Evolutionary conservation across 2,329 filamentous ascomycete species (phyloP), one percentile per base, ranked within the genome.

Genomic region (Fusarium citri): DNA sequence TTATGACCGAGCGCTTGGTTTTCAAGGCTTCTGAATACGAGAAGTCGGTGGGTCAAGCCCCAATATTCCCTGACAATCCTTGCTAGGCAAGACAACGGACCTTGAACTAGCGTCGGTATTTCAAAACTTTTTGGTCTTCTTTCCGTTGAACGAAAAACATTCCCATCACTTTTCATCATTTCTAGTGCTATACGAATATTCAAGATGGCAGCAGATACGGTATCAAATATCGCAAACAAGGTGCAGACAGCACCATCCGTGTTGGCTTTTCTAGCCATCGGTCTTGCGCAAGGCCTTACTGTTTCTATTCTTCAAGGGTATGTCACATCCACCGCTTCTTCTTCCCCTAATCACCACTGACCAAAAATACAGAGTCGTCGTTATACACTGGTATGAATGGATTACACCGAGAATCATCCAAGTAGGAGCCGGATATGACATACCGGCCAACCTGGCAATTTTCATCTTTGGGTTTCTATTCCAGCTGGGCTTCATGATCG

Each of bases 391-490:
- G 60, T 25, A 63, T n/a, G 60, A 55, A 7, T 63, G 46, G 5
- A 22, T 54, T 0, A 63, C 22, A 14, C 48, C 60, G 1, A 63
- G 31, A 7, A n/a, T 63, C 0, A 5, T 37, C 0, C 60, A 63
- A 3, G 60, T 63, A 1, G 47, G 47, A 2, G 23, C 26, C 6
- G 60, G 60, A 1, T 63, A 63, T 22, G 37, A 11, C 1, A 41
- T 55, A 0, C 60, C 58, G 11, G 20, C 58, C 9, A 63, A 63
- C 11, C 25, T 63, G 18, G 10, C 47, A 7, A 56, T 63, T 1
- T 55, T 63, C 1, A 55, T 63, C 4, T 63, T 63, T 5, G 58
- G 60, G 2, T 63, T 63, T 2, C 2, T 63, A 1, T 63, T 63
- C 6, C 42, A 63, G n/a, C 12, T 63, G 7, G 5, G 47, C 1